Evolutionary conservation across 139 green algal genomes (phyloP).

Genomic region (Spirogloea muscicola): DNA sequence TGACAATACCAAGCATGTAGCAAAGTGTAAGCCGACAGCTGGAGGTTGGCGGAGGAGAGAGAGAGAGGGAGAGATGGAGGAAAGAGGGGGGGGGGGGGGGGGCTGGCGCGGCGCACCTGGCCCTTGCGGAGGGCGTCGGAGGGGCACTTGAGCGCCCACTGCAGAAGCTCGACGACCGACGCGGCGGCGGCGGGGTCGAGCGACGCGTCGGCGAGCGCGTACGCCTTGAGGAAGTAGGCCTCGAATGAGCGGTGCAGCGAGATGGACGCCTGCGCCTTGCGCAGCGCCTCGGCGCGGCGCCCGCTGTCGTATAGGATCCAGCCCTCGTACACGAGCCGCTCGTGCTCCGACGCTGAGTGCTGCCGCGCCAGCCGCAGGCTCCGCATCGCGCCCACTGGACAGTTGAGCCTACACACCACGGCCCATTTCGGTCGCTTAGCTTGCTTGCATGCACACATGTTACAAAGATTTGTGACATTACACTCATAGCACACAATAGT

Average conservation of each 20-base stretch:
- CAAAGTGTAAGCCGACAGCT: no score
- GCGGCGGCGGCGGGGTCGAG: neutral
- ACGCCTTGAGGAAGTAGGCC: slow-evolving; percentile 10
- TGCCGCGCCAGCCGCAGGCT: neutral
- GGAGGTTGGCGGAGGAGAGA: no score
- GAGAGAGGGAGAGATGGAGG: no score
- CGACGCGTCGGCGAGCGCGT: slow-evolving; percentile 1
- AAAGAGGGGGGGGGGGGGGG: no score
- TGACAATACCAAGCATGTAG: no score
- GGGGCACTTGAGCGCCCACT: slow-evolving; percentile 2
- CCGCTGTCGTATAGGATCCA: slow-evolving; percentile 17
- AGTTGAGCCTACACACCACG: neutral
- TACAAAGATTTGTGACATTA: no score
- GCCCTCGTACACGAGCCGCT: slow-evolving; percentile 8
- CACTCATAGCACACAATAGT: no score
- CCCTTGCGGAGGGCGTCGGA: neutral
- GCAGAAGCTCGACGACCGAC: slow-evolving; percentile 3
- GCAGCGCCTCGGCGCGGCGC: neutral
- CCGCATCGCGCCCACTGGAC: neutral
- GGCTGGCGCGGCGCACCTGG: no score
- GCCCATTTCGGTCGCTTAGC: no score
- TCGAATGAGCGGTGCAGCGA: neutral
- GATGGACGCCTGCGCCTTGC: slow-evolving; percentile 7
- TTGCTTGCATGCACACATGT: no score
- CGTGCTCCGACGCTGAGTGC: slow-evolving; percentile 1